phyloP scores from a whole-genome alignment of 2,329 filamentous ascomycete species.

The Uncinocarpus reesii region DNA sequence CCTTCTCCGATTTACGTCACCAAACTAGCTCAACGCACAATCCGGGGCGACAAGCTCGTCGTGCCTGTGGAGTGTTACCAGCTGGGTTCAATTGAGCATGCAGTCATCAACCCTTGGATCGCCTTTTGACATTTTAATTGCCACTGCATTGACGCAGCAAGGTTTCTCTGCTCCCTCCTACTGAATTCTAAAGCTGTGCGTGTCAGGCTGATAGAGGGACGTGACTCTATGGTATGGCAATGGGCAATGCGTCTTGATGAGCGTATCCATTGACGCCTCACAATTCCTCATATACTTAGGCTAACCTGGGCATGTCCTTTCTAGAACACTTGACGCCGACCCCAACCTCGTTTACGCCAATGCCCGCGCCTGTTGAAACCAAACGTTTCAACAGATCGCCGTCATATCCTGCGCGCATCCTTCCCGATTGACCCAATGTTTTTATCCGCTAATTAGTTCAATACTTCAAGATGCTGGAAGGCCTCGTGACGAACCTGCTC shows the following conservation, averaged over 20 bases:
- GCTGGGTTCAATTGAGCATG: neutral
- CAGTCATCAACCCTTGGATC: neutral
- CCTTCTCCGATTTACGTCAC: constrained; percentile 4
- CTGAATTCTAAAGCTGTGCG: neutral
- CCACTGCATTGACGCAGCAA: neutral
- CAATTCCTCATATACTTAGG: neutral
- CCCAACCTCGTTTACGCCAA: neutral
- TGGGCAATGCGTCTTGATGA: neutral
- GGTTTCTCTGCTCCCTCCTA: neutral
- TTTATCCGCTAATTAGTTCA: constrained; percentile 15
- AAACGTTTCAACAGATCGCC: neutral
- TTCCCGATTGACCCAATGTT: constrained; percentile 1
- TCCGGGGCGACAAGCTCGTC: neutral
- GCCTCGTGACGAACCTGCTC: constrained; percentile 88
- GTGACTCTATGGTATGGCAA: neutral
- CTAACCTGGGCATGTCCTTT: neutral
- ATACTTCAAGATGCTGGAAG: constrained; percentile 75
- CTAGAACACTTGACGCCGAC: neutral
- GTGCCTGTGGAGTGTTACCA: neutral
- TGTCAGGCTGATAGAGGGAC: neutral
- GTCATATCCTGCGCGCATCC: neutral
- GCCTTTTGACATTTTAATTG: neutral
- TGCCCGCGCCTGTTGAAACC: neutral
- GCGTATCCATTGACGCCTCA: neutral
- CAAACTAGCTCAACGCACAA: neutral